Percentiles rank a stretch among this genome's conserved stretches.
Evolutionary conservation across 331 rosid species (phyloP).

Genomic region (Quercus phellos): DNA sequence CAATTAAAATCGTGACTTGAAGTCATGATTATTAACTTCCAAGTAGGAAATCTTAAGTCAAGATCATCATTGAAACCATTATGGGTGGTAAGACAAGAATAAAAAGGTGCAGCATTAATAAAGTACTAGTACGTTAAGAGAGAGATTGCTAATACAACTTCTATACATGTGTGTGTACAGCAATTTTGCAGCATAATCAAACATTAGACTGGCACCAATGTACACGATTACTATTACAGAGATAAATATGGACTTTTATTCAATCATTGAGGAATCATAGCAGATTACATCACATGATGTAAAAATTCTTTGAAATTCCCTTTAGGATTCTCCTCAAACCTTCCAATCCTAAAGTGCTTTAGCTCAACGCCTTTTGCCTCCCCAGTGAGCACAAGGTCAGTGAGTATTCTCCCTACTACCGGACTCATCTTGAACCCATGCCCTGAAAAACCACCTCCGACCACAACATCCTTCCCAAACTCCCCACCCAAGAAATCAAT

Average conservation of each 20-base stretch:
- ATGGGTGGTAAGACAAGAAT: too few relatives aligned
- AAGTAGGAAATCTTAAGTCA: too few relatives aligned
- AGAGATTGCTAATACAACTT: too few relatives aligned
- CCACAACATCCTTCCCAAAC: constrained; percentile 61
- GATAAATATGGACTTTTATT: neutral
- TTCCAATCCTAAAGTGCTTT: constrained; percentile 40
- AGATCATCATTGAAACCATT: too few relatives aligned
- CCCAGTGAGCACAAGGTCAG: constrained; percentile 59
- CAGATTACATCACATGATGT: constrained; percentile 9
- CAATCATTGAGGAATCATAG: neutral
- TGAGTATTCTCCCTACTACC: constrained; percentile 54
- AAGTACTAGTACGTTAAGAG: too few relatives aligned
- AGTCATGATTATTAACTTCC: too few relatives aligned
- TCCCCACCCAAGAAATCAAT: constrained; percentile 82
- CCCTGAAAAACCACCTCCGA: constrained; percentile 91
- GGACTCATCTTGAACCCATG: constrained; percentile 98
- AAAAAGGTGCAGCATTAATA: too few relatives aligned
- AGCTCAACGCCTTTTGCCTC: constrained; percentile 54
- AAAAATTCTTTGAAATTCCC: constrained; percentile 36
- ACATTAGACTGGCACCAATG: neutral
- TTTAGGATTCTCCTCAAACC: constrained; percentile 47
- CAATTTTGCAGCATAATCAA: too few relatives aligned
- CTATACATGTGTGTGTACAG: too few relatives aligned
- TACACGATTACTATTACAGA: neutral
- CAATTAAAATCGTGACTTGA: too few relatives aligned